A percentile compares a stretch with the other conserved stretches of the same genome.
These are phyloP conservation scores for Nigrospora oryzae DNA, from an alignment of 2,329 filamentous ascomycete genomes.

Conservation along the genomic window DNA sequence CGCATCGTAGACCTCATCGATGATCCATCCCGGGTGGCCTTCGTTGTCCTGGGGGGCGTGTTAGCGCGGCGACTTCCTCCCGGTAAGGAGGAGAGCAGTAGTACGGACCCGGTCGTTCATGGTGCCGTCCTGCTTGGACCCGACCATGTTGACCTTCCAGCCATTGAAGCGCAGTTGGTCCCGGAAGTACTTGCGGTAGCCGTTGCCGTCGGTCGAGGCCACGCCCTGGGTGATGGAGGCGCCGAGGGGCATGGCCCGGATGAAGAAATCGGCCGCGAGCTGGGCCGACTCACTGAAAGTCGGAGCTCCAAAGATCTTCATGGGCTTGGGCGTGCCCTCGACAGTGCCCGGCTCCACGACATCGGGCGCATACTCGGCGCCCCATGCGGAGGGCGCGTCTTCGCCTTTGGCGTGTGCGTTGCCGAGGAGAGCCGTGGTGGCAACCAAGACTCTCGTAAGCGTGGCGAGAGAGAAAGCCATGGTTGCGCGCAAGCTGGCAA, in stretches of 20 bases:
- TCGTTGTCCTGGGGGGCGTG: neutral
- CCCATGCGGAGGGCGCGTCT: neutral
- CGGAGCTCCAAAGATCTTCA: no score
- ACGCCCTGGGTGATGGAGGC: slow-evolving; percentile 10
- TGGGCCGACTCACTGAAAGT: no score
- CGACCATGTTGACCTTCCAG: slow-evolving; percentile 5
- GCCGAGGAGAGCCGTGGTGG: neutral
- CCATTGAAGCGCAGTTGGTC: slow-evolving; percentile 1
- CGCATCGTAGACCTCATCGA: slow-evolving; percentile 1
- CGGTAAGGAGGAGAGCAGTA: no score
- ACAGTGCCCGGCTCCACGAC: neutral
- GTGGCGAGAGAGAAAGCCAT: neutral
- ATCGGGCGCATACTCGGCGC: neutral
- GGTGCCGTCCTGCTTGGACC: slow-evolving; percentile 3
- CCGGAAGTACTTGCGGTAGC: slow-evolving; percentile 5
- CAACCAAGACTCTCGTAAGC: neutral
- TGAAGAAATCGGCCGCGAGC: neutral
- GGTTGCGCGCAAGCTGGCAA: no score
- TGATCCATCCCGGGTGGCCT: slow-evolving; percentile 3
- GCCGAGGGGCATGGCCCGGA: slow-evolving; percentile 7
- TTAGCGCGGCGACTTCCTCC: no score
- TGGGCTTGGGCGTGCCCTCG: neutral
- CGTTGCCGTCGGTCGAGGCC: slow-evolving; percentile 5
- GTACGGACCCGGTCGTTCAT: slow-evolving; percentile 2
- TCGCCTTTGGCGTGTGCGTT: neutral